Evolutionary conservation across 2,329 filamentous ascomycete genomes (phyloP), one percentile per base, ranked within the genome.

Genomic region (Diaporthe citriasiana): DNA sequence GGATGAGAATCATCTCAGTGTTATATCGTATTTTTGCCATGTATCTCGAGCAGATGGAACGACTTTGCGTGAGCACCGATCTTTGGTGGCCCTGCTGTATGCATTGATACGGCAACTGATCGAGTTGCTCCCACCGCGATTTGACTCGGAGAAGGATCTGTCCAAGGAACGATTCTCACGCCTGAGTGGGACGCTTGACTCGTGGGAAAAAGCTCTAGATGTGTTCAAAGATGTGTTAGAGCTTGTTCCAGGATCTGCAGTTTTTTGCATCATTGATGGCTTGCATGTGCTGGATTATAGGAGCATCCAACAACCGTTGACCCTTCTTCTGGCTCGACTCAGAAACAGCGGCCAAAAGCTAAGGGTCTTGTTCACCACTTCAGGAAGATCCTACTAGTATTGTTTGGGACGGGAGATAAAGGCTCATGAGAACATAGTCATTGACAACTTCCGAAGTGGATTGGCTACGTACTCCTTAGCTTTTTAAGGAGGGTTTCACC

Each of bases 21-120:
- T 76, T 0, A 13, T 78, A 1, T 79, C 78, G 0, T 78, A 77
- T 42, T 77, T 78, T 50, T 78, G 77, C 59, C 53, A 78, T 17
- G 73, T 75, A n/a, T 50, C 13, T 12, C 70, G 7, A 4, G 27
- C 35, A 1, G 19, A 22, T n/a, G 17, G 25, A 4, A 15, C 3
- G 4, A 5, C 22, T 4, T n/a, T 40, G 6, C 38, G 51, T 6
- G 69, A 71, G 40, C 1, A 10, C 9, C 25, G 47, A 13, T 27
- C 51, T 3, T 6, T 42, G 30, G 30, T 69, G 13, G 51, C 42
- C 8, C 30, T 73, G 42, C 40, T 73, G 7, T 69, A 73, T 45
- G 38, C 71, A 19, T 25, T 73, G n/a, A 27, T 73, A 30, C 25
- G 71, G 25, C 71, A 73, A 45, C 55, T 73, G 38, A 38, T 73